Conservation (phyloP, 192 early-diverging fungal species). For the Coemansia sp. region DNA sequence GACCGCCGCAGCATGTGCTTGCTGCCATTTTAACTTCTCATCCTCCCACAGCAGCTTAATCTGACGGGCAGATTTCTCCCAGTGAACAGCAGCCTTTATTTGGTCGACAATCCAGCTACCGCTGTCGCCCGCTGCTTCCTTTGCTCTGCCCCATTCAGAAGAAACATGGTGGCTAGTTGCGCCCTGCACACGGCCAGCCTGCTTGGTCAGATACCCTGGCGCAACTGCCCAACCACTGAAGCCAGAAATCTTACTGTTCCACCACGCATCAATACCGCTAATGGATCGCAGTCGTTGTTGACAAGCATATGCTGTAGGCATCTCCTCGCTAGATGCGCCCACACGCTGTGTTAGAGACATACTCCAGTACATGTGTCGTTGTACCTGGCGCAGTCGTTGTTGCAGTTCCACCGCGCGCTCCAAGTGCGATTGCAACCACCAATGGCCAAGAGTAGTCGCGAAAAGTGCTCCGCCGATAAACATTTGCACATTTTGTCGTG, state of each 20-base stretch:
- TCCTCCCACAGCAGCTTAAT: constrained; percentile 9
- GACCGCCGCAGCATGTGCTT: constrained; percentile 29
- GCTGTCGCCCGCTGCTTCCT: not conserved
- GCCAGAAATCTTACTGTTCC: constrained; percentile 23
- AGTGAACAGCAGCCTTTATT: constrained; percentile 15
- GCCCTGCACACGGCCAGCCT: constrained; percentile 2
- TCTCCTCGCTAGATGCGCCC: not conserved
- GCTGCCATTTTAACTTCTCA: constrained; percentile 36
- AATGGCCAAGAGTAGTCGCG: constrained; percentile 15
- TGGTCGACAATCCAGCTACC: constrained; percentile 3
- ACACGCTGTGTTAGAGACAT: constrained; percentile 41
- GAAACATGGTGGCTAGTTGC: not conserved
- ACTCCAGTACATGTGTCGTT: constrained; percentile 50
- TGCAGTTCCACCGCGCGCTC: constrained; percentile 32
- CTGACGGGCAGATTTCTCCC: constrained; percentile 9
- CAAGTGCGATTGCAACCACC: constrained; percentile 27
- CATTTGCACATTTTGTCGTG: constrained; percentile 34
- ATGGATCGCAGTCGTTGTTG: constrained; percentile 1
- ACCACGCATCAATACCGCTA: constrained; percentile 19
- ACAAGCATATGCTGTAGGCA: constrained; percentile 1
- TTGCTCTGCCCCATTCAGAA: constrained; percentile 15
- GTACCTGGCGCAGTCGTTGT: constrained; percentile 12
- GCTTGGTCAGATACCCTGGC: constrained; percentile 22
- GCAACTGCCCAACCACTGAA: constrained; percentile 22
- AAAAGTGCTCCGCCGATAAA: constrained; percentile 36